Evolutionary conservation across 768 basidiomycete genomes (phyloP), one percentile per base, ranked within the genome.

Genomic region (Lactarius tabidus): DNA sequence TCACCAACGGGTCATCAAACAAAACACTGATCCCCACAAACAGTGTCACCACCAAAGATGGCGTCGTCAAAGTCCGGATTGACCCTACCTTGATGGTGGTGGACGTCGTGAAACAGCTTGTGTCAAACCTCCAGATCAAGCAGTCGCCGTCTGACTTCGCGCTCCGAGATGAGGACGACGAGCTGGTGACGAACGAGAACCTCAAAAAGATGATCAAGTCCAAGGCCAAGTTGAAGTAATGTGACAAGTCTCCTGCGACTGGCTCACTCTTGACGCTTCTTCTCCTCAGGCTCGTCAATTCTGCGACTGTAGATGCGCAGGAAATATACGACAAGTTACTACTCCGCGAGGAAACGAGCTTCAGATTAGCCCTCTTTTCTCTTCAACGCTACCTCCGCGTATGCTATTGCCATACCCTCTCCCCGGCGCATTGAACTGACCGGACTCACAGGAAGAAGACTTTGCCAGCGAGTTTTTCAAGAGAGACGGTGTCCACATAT

Each of bases 161-260:
- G 1, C 75, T 96, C 65, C 82, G 93, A 70, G 92, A 95, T 73
- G 90, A 92, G 70, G 84, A 81, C 18, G 90, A 90, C 65, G 91
- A 91, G 69, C 76, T 95, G 55, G 88, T 97, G 20, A 95, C 92
- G 31, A 89, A 90, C 71, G 91, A 93, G 68, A 95, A 95, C 72
- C 73, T 97, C 71, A 82, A 86, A 72, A 86, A 84, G 77, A 90
- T 89, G 78, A 91, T 95, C 69, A 89, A 84, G 76, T 81, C 81
- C 45, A 93, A 90, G 74, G 84, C 81, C 56, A 86, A 89, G 71
- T 79, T 95, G 62, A 93, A 87, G 92, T 93, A 72, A 48, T 69
- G 84, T 76, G 18, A 9, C 33, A 29, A 26, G 26, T 39, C 48
- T 58, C 43, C 20, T 26, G 28, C 61, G 43, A 65, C 41, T 29